Percentiles rank a stretch among this genome's conserved stretches.
Evolutionary conservation across 2,329 filamentous ascomycete species (phyloP).

Genomic region (Colletotrichum sp.): DNA sequence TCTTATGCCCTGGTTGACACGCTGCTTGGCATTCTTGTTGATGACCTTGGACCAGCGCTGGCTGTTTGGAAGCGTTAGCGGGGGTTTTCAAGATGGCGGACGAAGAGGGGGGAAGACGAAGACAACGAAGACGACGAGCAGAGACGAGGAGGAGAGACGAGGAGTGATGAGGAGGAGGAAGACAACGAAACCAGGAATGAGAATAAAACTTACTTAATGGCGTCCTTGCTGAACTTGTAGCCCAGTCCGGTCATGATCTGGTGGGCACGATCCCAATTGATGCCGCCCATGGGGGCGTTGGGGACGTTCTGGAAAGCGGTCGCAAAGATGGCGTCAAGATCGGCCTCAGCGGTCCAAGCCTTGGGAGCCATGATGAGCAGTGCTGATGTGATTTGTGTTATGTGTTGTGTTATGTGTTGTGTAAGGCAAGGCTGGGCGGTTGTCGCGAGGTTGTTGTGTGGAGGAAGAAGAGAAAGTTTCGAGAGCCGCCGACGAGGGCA

Average conservation of each 20-base stretch:
- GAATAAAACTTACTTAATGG: conserved; percentile 37
- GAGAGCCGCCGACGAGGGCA: not conserved
- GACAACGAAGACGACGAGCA: not conserved
- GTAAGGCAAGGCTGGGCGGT: not conserved
- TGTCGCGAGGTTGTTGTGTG: not conserved
- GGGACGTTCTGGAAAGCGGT: conserved; percentile 28
- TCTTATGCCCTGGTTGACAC: conserved; percentile 17
- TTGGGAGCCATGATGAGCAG: not conserved
- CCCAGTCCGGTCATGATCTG: conserved; percentile 36
- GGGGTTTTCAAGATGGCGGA: not conserved
- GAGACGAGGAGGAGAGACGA: not conserved
- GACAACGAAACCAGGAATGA: not conserved
- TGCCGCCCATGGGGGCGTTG: conserved; percentile 25
- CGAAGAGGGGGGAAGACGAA: not conserved
- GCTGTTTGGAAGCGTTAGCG: conserved; percentile 22
- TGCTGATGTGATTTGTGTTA: not conserved
- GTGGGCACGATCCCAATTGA: conserved; percentile 38
- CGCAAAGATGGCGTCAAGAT: conserved; percentile 43
- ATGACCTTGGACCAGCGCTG: conserved; percentile 45
- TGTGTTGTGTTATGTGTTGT: not conserved
- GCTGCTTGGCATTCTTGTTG: conserved; percentile 37
- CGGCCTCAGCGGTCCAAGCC: conserved; percentile 36
- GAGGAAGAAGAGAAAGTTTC: not conserved
- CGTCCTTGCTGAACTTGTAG: conserved; percentile 41
- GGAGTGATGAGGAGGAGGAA: not conserved